Base-by-base conservation (phyloP, 352 stramenopile species). In the Pythium plurisporium region DNA sequence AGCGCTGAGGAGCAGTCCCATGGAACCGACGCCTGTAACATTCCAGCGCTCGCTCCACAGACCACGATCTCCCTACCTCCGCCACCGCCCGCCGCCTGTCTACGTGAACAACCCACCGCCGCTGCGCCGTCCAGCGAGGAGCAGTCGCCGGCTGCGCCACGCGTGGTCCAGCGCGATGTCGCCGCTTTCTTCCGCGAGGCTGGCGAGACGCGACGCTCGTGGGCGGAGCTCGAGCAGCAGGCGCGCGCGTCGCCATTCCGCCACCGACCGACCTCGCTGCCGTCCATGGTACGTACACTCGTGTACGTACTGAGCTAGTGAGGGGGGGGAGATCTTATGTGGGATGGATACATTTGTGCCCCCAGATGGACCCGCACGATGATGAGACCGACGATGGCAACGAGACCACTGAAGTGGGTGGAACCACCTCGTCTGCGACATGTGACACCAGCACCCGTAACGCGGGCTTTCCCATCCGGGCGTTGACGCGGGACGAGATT, bases 221-320 rank as follows among this genome's bases (percentile, higher is more conserved):
- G 80, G 73, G 70, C 62, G 3, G 60, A 85, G 47, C 57, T 91
- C 20, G 72, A 88, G 69, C 76, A 81, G 44, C 78, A 73, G 25
- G 81, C 75, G 26, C 65, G 65, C 38, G 46, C 55, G 8, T 62
- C 80, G 19, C 72, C 79, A 26, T 82, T 71, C 62, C 52, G 68
- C 27, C 69, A 87, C 15, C 67, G 68, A 0, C 83, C 79, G 11
- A 56, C 49, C n/a, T 31, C 65, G 11, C 63, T 93, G 40, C 80
- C 81, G 10, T 91, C 81, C 10, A 64, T 74, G 65, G 67, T 69
- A 44, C 41, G 62, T 59, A 3, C 15, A 26, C 17, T 41, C 12
- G 22, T 10, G 26, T 8, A 46, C 11, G 43, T 38, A 37, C 12
- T 50, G 12, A 5, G 7, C 5, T 3, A 26, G 14, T n/a, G 3